These are phyloP conservation scores for Periconia sp. DNA, from an alignment of 2,329 filamentous ascomycete species.

Conservation along the genomic window DNA sequence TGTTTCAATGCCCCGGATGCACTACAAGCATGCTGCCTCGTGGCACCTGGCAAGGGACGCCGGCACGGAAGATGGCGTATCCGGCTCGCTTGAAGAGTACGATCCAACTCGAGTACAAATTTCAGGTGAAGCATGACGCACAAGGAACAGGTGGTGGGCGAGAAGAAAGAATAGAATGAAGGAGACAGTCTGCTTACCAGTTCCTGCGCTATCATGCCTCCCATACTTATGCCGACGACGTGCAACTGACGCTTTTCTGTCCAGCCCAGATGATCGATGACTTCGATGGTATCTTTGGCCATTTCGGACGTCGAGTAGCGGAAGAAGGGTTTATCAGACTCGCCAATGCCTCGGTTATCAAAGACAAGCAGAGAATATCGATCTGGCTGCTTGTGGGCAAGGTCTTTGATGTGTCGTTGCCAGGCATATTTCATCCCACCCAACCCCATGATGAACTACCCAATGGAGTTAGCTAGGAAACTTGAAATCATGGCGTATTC, in stretches of 20 bases:
- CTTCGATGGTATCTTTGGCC: slow-evolving; percentile 75
- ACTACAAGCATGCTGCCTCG: slow-evolving; percentile 6
- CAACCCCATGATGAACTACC: slow-evolving; percentile 78
- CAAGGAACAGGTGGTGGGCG: slow-evolving; percentile 3
- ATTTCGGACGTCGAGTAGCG: slow-evolving; percentile 84
- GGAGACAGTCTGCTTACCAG: slow-evolving; percentile 49
- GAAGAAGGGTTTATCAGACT: slow-evolving; percentile 73
- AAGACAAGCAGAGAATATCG: slow-evolving; percentile 74
- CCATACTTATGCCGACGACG: slow-evolving; percentile 78
- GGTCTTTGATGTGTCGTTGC: slow-evolving; percentile 82
- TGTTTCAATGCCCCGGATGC: slow-evolving; percentile 17
- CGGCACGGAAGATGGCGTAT: slow-evolving; percentile 26
- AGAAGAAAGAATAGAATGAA: slow-evolving; percentile 5
- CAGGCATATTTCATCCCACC: slow-evolving; percentile 69
- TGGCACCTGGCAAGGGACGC: slow-evolving; percentile 8
- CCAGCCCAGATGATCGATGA: slow-evolving; percentile 72
- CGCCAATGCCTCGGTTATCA: slow-evolving; percentile 85
- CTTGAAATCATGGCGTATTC: background rate
- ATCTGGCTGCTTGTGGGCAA: slow-evolving; percentile 69
- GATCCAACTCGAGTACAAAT: background rate
- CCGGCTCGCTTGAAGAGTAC: slow-evolving; percentile 14
- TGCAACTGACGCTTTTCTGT: slow-evolving; percentile 61
- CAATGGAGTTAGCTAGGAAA: background rate
- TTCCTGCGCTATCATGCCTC: slow-evolving; percentile 92
- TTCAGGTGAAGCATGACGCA: slow-evolving; percentile 15